Base-by-base conservation (phyloP, 345 rosid species). In the Microthlaspi erraticum region DNA sequence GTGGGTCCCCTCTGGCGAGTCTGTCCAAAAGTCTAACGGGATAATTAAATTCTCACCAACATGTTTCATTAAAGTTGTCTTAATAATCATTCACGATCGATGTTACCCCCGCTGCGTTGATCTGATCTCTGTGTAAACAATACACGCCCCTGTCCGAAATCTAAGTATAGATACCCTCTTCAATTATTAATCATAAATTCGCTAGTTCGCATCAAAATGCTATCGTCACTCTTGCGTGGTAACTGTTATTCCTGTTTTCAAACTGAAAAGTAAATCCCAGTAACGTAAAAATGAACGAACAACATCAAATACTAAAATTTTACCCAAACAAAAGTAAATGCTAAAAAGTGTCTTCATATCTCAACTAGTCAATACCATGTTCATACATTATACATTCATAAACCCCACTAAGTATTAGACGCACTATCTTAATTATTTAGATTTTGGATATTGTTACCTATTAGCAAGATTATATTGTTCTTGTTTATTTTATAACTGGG, bases 1-100 rank as follows among this genome's bases (percentile, higher is more conserved):
- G 56, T 54, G 34, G 77, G 71, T 41, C 70, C 76, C 64, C 44
- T 45, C 71, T 55, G 41, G 39, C 38, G 42, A 46, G 55, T 63
- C 56, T 42, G 69, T 71, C 51, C 10, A 36, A 43, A 71, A 42
- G 56, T 52, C 48, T 53, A 42, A 13, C 5, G 44, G 10, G 37
- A 53, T 19, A 51, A 61, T 32, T 52, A 50, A 20, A 62, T 43
- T 53, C 38, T 51, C 13, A 39, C 62, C 41, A 38, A 17, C 13
- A 50, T 39, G 9, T 51, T 43, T 19, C 36, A 49, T 8, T 64
- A 48, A 50, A 64, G n/a, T 32, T 34, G 33, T 65, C 17, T 52
- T 34, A 32, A 23, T 54, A 44, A 53, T 23, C 56, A 53, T 54
- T 52, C 48, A 53, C 20, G 14, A 19, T 71, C 20, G 14, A 19